Percentiles rank a stretch among this genome's conserved stretches.
Evolutionary conservation across 352 stramenopile genomes (phyloP).

Genomic region (Aphanomyces euteiches): DNA sequence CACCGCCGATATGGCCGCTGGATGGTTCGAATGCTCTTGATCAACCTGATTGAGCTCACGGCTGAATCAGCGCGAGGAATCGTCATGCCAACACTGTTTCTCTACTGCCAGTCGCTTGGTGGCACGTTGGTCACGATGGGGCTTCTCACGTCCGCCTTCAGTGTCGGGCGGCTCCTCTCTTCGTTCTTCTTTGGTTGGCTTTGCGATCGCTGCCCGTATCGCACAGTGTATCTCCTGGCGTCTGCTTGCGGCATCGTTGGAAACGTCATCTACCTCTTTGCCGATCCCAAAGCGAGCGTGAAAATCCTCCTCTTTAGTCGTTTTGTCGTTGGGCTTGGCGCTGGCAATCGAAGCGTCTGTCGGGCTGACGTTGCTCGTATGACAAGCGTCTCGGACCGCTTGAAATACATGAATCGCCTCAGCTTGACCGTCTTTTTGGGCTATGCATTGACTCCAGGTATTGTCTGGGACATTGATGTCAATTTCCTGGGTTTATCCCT

Average conservation of each 20-base stretch:
- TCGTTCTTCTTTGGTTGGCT: conserved; percentile 81
- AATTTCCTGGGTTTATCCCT: conserved; percentile 43
- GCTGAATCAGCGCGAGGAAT: conserved; percentile 72
- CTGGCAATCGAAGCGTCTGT: conserved; percentile 73
- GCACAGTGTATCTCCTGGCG: conserved; percentile 75
- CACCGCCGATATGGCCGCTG: conserved; percentile 30
- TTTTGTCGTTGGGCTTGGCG: conserved; percentile 73
- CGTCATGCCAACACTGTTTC: conserved; percentile 75
- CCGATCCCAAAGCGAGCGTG: conserved; percentile 34
- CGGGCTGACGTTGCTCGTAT: conserved; percentile 55
- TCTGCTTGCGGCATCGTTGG: conserved; percentile 31
- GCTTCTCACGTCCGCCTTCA: conserved; percentile 76
- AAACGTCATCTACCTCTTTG: not conserved
- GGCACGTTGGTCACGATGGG: conserved; percentile 76
- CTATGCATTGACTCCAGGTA: no score
- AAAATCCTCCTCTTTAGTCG: conserved; percentile 26
- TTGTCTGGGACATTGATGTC: conserved; percentile 35
- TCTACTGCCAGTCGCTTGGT: conserved; percentile 79
- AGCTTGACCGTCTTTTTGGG: no score
- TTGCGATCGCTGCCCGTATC: conserved; percentile 77
- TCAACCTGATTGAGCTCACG: conserved; percentile 84
- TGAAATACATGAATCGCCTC: no score
- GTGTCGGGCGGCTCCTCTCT: conserved; percentile 72
- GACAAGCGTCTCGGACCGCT: no score
- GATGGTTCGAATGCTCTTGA: conserved; percentile 74